Base-by-base conservation (phyloP, 768 basidiomycete genomes). In the Porpolomopsis calyptriformis region DNA sequence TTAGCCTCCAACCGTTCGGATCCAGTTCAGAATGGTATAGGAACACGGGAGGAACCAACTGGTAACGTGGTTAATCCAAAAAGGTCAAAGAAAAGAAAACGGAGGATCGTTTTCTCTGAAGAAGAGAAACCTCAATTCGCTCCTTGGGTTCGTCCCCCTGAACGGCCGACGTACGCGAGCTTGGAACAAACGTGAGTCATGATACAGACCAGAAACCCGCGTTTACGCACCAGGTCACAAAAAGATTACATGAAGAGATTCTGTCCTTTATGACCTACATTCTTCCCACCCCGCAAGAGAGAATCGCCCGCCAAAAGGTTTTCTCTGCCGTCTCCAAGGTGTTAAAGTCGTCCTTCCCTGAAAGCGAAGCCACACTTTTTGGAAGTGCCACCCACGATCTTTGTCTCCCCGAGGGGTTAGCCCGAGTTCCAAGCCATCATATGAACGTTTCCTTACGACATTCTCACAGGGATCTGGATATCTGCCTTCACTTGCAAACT, bases 181-280 rank as follows among this genome's bases (percentile, higher is more conserved):
- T 44, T 47, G 6, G 58, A 68, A 34, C 59, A 66, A 42, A 63
- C 61, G 67, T 63, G 31, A 12, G 60, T 45, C 11, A 37, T 27
- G 34, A 16, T 34, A 31, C 24, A 33, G 6, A 26, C 9, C 31
- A 16, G n/a, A 8, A 3, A 40, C n/a, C 9, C 2, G 33, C 23
- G 14, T 40, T 10, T 35, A 35, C 42, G 23, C 7, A 43, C 12
- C 14, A 25, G 12, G 23, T 14, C 4, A 31, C 45, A 27, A 20
- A 20, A 47, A 80, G 84, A 62, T 60, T 87, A 25, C 80, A 84
- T 53, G 61, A 72, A 40, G 83, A 85, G 60, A 77, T 83, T 43
- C 57, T 69, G 4, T 75, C 80, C 2, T 84, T 73, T 55, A 66
- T 68, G 22, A 49, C 58, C 19, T 83, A 75, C 55, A 68, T 80